Base-by-base conservation (phyloP, 1,139 yeast species). In the Protomyces gravidus region DNA sequence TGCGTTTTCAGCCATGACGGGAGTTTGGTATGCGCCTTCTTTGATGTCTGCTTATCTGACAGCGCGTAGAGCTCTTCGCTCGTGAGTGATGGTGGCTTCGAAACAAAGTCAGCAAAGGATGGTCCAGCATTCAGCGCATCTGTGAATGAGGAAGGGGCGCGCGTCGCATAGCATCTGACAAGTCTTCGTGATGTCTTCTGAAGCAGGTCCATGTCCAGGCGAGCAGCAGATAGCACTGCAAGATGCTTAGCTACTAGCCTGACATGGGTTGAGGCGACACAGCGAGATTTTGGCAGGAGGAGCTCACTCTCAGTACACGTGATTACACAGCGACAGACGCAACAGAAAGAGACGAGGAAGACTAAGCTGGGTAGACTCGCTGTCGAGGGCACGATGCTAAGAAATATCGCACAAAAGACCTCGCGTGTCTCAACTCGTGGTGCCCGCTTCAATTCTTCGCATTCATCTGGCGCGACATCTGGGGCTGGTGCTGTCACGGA, bases 1-100 rank as follows among this genome's bases (percentile, higher is more conserved):
- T 95, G 95, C 2, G 92, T 96, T 71, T 88, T 89, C 61, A 94
- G 78, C 99, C 99, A 94, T 60, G 81, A 75, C 4, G 99, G 99
- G 61, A 94, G 39, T 19, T 53, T 53, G 7, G 47, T 36, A 32
- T 53, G 77, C 19, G 51, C 58, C 28, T 46, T 53, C 21, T 46
- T 53, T 19, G 51, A 46, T 11, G 58, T 53, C 51, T 53, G 51
- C 23, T 53, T 53, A 7, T 53, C 58, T 23, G 46, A 45, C 28
- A 53, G 23, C 28, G 58, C 58, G 26, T 53, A 53, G 45, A 53
- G 46, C 42, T 60, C 62, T 6, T 48, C 55, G 25, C 60, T 46
- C 4, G 50, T 25, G 26, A 56, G 39, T 3, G 45, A 80, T 1
- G 96, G 96, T 62, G 83, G 81, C 9, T 95, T 96, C 62, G 80